Conservation (phyloP, 345 rosid genomes). For the Populus euphratica region DNA sequence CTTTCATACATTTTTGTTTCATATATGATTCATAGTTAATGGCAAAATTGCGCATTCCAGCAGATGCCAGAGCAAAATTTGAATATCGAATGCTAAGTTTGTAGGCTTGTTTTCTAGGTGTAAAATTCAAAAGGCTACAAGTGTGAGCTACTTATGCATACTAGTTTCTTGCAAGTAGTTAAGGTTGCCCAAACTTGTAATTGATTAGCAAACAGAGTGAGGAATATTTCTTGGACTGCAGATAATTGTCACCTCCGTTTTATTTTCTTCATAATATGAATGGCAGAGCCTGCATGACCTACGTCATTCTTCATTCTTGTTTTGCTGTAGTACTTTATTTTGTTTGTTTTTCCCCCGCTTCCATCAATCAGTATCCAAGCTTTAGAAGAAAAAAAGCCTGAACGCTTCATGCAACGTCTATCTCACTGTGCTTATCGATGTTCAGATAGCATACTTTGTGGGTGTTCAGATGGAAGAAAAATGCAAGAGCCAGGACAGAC, state of each 20-base stretch:
- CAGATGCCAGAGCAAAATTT: not conserved
- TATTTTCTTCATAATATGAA: not conserved
- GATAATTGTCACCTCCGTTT: not conserved
- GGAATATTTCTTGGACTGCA: not conserved
- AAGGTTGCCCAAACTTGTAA: not conserved
- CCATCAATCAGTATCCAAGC: not conserved
- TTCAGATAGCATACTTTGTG: slow-evolving; percentile 77
- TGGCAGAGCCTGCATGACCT: not conserved
- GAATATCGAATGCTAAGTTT: not conserved
- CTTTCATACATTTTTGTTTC: not conserved
- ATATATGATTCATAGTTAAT: too few species aligned
- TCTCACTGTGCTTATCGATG: slow-evolving; percentile 5
- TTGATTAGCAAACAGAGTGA: not conserved
- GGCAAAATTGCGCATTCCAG: not conserved
- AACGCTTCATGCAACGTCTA: not conserved
- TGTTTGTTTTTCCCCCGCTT: not conserved
- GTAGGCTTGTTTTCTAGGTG: not conserved
- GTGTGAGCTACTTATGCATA: not conserved
- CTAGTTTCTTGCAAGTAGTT: not conserved
- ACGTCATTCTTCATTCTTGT: not conserved
- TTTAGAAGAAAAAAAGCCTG: not conserved
- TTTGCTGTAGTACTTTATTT: not conserved
- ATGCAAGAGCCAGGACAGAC: slow-evolving; percentile 32
- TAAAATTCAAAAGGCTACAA: not conserved
- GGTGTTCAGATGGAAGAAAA: slow-evolving; percentile 72